phyloP scores from a whole-genome alignment of 1,284 basidiomycete genomes.

The Calocybe gambosa region DNA sequence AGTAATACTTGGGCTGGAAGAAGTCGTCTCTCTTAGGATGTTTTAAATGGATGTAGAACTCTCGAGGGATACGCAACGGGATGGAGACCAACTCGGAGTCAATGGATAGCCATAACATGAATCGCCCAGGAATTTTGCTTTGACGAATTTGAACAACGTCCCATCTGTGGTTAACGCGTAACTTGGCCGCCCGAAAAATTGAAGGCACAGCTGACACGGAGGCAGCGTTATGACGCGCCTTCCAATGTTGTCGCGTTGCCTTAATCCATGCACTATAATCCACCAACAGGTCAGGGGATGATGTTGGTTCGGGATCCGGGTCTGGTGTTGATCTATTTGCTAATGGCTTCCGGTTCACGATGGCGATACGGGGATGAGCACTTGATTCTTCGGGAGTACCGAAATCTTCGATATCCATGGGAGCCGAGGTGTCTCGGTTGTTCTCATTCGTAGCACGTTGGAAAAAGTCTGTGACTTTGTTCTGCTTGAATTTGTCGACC shows the following conservation, averaged over 20 bases:
- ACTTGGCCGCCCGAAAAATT: constrained; percentile 73
- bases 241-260: constrained; percentile 81
- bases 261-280: constrained; percentile 81
- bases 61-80: constrained; percentile 80
- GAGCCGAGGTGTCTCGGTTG: constrained; percentile 27
- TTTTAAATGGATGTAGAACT: constrained; percentile 93
- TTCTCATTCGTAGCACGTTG: constrained; percentile 38
- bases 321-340: constrained; percentile 37
- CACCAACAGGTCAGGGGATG: constrained; percentile 52
- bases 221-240: constrained; percentile 38
- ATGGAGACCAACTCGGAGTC: constrained; percentile 77
- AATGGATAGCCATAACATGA: constrained; percentile 85
- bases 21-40: constrained; percentile 49
- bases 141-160: constrained; percentile 90
- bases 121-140: constrained; percentile 77
- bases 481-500: constrained; percentile 97
- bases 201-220: constrained; percentile 51
- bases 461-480: constrained; percentile 97
- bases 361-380: constrained; percentile 42
- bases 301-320: constrained; percentile 28
- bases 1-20: constrained; percentile 69
- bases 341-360: constrained; percentile 45
- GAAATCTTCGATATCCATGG: constrained; percentile 66
- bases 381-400: constrained; percentile 27
- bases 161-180: constrained; percentile 75